Evolutionary conservation across 768 basidiomycete species (phyloP), one percentile per base, ranked within the genome.

Genomic region (Omphalotus guepiniiformis): DNA sequence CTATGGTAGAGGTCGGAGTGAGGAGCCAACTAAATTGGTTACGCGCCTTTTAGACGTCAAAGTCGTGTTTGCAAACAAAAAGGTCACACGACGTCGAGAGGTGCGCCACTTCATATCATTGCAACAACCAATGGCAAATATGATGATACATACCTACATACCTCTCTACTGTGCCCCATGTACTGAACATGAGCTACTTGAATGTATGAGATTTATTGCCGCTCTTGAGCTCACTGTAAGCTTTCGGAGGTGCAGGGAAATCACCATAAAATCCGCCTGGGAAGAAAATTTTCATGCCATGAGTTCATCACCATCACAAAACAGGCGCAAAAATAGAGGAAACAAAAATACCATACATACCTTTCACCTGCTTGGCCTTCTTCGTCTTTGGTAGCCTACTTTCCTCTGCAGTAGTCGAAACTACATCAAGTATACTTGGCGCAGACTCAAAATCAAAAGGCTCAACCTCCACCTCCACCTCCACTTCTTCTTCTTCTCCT

Each of bases 361-460:
- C 53, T 52, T 62, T 74, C 50, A 64, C 66, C 51, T 73, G 74
- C 56, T 74, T 75, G 55, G 67, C 68, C 58, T 74, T 80, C 69
- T 82, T 79, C 9, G 30, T 32, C 16, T 38, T n/a, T 15, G 46
- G 46, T 30, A 27, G 8, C n/a, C 61, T 59, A 42, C 57, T 63
- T 32, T 68, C 73, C 52, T 71, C 72, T 16, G 58, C 56, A 36
- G 66, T 64, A 36, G 71, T 69, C 47, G 70, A 71, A 52, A 76
- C 72, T n/a, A n/a, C n/a, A 56, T 91, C 89, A 49, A 92, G 64
- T 42, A 89, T 73, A 60, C 92, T 91, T 4, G 86, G 79, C 19
- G 76, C 80, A 12, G 69, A 65, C 5, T 74, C 64, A 61, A 88
- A 92, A 65, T 90, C 85, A 57, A 89, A 92, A 30, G 70, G 70